Evolutionary conservation across 257 asterid genomes (phyloP).

Genomic region (Euphrasia confusa): DNA sequence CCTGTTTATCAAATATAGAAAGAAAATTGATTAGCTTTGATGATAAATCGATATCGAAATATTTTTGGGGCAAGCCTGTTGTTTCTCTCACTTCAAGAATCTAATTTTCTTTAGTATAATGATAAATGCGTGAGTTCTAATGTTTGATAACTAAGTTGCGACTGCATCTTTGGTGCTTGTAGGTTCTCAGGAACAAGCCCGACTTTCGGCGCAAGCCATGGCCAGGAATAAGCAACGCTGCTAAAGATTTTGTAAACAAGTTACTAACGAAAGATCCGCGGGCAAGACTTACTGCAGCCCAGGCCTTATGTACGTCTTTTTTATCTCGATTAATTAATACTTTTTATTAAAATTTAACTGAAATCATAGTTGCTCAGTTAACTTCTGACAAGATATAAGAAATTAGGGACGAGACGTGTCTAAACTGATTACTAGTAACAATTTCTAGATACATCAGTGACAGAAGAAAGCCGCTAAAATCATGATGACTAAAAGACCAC

Average conservation of each 20-base stretch:
- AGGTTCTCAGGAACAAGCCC: conserved; percentile 93
- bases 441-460: no score
- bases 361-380: no score
- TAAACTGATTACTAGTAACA: no score
- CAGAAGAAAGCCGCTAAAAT: no score
- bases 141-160: conserved; percentile 22
- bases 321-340: background rate
- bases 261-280: conserved; percentile 86
- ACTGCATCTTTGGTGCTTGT: conserved; percentile 16
- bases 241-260: conserved; percentile 95
- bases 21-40: background rate
- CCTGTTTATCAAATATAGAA: background rate
- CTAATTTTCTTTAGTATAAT: background rate
- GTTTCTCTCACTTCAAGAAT: background rate
- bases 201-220: conserved; percentile 98
- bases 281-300: conserved; percentile 98
- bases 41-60: background rate
- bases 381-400: no score
- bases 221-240: conserved; percentile 82
- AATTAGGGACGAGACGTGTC: no score
- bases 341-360: background rate
- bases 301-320: conserved; percentile 74
- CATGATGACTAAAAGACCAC: no score
- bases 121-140: background rate
- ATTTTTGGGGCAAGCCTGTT: background rate